Evolutionary conservation across 164 flowering plant genomes (phyloP).

Genomic region (Stephania cephalantha): DNA sequence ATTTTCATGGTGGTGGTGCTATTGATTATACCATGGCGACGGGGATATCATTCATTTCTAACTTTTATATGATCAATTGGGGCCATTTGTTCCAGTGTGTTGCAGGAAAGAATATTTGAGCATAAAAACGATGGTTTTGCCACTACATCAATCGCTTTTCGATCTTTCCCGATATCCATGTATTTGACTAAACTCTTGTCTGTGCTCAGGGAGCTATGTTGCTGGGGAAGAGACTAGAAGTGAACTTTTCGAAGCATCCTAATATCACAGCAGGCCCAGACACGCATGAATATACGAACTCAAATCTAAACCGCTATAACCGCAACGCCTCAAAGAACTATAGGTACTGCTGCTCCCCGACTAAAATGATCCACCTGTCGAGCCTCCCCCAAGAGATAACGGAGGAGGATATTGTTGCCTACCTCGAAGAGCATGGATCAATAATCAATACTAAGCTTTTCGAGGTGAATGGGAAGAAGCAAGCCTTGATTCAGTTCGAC

Average conservation of each 20-base stretch:
- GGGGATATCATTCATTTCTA: no score
- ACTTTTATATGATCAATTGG: no score
- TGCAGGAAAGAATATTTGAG: no score
- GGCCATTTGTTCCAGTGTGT: no score
- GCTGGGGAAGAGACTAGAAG: conserved; percentile 90
- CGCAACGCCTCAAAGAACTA: conserved; percentile 95
- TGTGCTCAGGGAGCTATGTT: conserved; percentile 65
- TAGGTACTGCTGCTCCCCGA: conserved; percentile 97
- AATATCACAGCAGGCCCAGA: conserved; percentile 79
- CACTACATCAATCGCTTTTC: no score
- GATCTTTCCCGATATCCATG: neutral
- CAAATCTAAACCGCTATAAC: conserved; percentile 93
- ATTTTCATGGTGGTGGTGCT: no score
- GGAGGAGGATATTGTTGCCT: conserved; percentile 73
- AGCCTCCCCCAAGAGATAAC: conserved; percentile 74
- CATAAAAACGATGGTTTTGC: no score
- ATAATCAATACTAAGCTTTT: conserved; percentile 74
- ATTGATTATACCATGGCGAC: no score
- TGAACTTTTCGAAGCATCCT: conserved; percentile 86
- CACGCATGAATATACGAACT: conserved; percentile 76
- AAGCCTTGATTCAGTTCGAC: conserved; percentile 79
- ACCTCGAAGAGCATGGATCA: conserved; percentile 84
- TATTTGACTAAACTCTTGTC: neutral
- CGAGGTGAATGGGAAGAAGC: conserved; percentile 95
- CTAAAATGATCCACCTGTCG: conserved; percentile 94